phyloP scores from a whole-genome alignment of 768 basidiomycete genomes.

The Cystofilobasidium macerans region DNA sequence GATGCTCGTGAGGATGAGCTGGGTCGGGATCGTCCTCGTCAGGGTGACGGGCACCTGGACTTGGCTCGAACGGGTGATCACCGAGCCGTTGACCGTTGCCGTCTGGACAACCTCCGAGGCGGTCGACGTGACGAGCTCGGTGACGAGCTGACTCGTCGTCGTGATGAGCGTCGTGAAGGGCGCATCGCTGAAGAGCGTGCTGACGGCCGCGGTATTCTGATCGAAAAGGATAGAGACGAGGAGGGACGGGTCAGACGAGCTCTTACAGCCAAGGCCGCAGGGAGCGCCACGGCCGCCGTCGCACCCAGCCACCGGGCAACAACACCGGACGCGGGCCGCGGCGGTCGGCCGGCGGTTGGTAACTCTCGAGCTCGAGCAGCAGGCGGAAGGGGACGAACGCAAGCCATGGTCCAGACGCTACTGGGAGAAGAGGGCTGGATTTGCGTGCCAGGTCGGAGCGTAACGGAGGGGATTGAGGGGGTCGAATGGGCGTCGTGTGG shows the following conservation, averaged over 20 bases:
- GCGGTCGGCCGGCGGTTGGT: too few species aligned
- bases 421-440: too few species aligned
- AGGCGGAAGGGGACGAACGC: background rate
- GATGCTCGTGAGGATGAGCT: background rate
- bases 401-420: too few species aligned
- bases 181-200: background rate
- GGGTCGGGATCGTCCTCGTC: background rate
- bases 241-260: too few species aligned
- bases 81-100: background rate
- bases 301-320: too few species aligned
- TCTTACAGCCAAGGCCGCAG: too few species aligned
- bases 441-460: too few species aligned
- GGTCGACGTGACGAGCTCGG: background rate
- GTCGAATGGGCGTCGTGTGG: too few species aligned
- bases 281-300: too few species aligned
- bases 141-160: background rate
- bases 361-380: background rate
- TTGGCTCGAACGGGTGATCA: background rate
- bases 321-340: background rate
- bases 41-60: background rate
- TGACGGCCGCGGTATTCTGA: background rate
- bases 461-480: too few species aligned
- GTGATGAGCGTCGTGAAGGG: constrained; percentile 1
- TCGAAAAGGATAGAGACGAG: background rate
- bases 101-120: background rate